phyloP scores from a whole-genome alignment of 2,329 filamentous ascomycete species.

The Xylaria sp. region DNA sequence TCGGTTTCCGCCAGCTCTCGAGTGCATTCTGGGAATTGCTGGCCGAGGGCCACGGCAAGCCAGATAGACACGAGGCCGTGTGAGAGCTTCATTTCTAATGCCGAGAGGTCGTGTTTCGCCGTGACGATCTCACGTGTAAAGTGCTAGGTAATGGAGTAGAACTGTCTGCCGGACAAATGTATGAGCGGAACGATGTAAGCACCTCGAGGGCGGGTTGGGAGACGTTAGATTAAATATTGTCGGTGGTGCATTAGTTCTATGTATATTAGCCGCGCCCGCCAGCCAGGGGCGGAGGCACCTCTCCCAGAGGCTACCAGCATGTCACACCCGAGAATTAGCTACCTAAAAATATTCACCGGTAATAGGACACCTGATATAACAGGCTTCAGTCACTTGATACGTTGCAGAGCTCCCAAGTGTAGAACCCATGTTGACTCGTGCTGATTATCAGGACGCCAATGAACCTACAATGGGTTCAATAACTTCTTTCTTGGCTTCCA shows the following conservation, averaged over 20 bases:
- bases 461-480: too few species aligned
- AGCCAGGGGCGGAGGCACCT: slow-evolving; percentile 3
- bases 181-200: slow-evolving; percentile 9
- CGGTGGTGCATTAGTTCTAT: slow-evolving; percentile 13
- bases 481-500: too few species aligned
- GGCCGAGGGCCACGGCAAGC: slow-evolving; percentile 27
- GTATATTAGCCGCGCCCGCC: slow-evolving; percentile 17
- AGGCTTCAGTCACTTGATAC: not conserved
- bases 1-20: slow-evolving; percentile 39
- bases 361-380: slow-evolving; percentile 14
- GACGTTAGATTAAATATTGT: slow-evolving; percentile 17
- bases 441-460: too few species aligned
- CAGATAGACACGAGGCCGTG: slow-evolving; percentile 28
- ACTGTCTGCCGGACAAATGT: slow-evolving; percentile 7
- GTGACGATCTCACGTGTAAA: slow-evolving; percentile 1
- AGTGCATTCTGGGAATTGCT: slow-evolving; percentile 38
- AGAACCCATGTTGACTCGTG: slow-evolving; percentile 5
- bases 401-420: slow-evolving; percentile 20
- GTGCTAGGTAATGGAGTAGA: not conserved
- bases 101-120: not conserved
- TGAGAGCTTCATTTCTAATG: slow-evolving; percentile 26
- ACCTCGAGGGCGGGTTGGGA: slow-evolving; percentile 2
- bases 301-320: slow-evolving; percentile 23
- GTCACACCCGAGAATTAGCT: slow-evolving; percentile 15
- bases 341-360: slow-evolving; percentile 16